phyloP scores from a whole-genome alignment of 2,329 filamentous ascomycete species.

The Cladobotryum mycophilum region DNA sequence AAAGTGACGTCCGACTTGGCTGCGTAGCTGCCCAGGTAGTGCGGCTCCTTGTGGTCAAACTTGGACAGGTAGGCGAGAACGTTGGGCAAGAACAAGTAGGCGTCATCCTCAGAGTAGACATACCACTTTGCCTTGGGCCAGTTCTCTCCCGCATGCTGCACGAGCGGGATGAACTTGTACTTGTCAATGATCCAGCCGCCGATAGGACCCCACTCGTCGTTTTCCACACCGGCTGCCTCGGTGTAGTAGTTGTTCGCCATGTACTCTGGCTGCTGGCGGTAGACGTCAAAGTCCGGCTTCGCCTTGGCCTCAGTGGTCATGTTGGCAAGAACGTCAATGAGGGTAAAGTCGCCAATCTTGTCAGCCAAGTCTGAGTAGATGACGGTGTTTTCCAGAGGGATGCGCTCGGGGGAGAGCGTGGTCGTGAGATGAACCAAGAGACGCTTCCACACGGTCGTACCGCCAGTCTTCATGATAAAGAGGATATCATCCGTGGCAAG shows the following conservation, averaged over 20 bases:
- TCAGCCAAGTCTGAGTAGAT: conserved; percentile 20
- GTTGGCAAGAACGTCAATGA: conserved; percentile 19
- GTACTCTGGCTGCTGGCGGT: conserved; percentile 19
- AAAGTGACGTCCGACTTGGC: conserved; percentile 19
- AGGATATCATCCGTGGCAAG: conserved; percentile 17
- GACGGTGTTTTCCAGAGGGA: conserved; percentile 14
- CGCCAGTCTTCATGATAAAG: conserved; percentile 21
- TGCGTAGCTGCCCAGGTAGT: conserved; percentile 20
- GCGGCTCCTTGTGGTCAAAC: conserved; percentile 16
- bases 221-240: conserved; percentile 17
- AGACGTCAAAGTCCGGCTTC: conserved; percentile 18
- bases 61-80: conserved; percentile 14
- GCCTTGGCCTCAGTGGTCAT: conserved; percentile 14
- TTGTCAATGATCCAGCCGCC: conserved; percentile 23
- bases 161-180: conserved; percentile 21
- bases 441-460: conserved; percentile 21
- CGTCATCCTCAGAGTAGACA: conserved; percentile 21
- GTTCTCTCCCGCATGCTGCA: conserved; percentile 19
- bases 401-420: conserved; percentile 10
- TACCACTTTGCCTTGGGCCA: conserved; percentile 22
- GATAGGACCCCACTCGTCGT: conserved; percentile 19
- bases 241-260: conserved; percentile 18
- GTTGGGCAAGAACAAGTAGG: conserved; percentile 20
- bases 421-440: conserved; percentile 20
- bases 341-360: conserved; percentile 15